These are phyloP conservation scores for Prunus kanzakura DNA, from an alignment of 306 rosid genomes.

Conservation along the genomic window DNA sequence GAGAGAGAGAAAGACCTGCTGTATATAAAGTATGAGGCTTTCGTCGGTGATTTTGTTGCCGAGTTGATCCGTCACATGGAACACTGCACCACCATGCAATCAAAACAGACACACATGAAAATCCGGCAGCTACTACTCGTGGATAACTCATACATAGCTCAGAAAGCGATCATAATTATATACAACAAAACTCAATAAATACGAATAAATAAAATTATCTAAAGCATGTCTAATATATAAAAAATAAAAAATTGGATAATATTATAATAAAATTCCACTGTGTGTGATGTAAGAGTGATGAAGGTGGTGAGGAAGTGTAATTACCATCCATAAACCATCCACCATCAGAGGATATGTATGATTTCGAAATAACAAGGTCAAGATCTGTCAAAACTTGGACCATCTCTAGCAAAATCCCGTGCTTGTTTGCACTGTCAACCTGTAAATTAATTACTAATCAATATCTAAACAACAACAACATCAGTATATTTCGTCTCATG, in stretches of 20 bases:
- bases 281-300: neutral
- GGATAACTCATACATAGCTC: conserved; percentile 23
- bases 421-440: conserved; percentile 97
- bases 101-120: conserved; percentile 24
- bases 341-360: conserved; percentile 92
- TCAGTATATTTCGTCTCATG: neutral
- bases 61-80: conserved; percentile 80
- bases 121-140: conserved; percentile 6
- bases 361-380: conserved; percentile 82
- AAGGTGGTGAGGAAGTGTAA: conserved; percentile 10
- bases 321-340: conserved; percentile 98
- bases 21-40: conserved; percentile 57
- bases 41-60: conserved; percentile 81
- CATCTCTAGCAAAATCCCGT: conserved; percentile 91
- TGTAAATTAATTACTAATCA: conserved; percentile 14
- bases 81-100: conserved; percentile 54
- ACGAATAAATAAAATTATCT: neutral
- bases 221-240: neutral
- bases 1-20: conserved; percentile 43
- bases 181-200: neutral
- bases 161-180: neutral
- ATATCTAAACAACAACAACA: no score
- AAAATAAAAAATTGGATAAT: neutral
- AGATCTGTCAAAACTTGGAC: conserved; percentile 95
- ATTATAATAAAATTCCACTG: neutral